phyloP scores from a whole-genome alignment of 345 rosid genomes.

The Orychophragmus violaceus region DNA sequence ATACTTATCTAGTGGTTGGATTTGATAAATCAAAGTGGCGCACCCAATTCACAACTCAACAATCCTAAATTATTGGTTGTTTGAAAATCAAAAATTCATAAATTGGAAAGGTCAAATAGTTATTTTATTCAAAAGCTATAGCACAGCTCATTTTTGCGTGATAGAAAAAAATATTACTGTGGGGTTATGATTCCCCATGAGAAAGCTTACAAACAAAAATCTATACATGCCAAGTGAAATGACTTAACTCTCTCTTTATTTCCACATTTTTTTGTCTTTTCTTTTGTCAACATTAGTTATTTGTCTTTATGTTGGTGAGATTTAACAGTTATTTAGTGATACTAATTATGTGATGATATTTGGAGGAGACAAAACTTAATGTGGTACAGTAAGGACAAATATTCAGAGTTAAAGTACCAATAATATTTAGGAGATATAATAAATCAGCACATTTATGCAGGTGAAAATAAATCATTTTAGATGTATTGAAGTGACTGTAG shows the following conservation, averaged over 20 bases:
- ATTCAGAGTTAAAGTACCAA: slow-evolving; percentile 26
- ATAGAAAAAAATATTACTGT: background rate
- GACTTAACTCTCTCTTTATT: slow-evolving; percentile 2
- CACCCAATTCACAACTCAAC: slow-evolving; percentile 24
- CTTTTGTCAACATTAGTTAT: slow-evolving; percentile 15
- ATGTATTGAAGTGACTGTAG: slow-evolving; percentile 2
- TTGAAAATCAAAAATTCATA: background rate
- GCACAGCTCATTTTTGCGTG: background rate
- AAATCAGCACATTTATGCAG: slow-evolving; percentile 16
- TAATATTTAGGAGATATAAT: slow-evolving; percentile 1
- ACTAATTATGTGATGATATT: slow-evolving; percentile 8
- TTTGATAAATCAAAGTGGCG: slow-evolving; percentile 16
- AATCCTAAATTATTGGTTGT: slow-evolving; percentile 15
- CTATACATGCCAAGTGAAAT: slow-evolving; percentile 17
- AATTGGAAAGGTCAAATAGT: slow-evolving; percentile 11
- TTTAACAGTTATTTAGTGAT: slow-evolving; percentile 8
- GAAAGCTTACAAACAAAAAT: slow-evolving; percentile 13
- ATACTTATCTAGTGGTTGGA: slow-evolving; percentile 30
- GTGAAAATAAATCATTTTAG: slow-evolving; percentile 4
- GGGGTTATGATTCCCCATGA: background rate
- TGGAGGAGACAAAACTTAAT: slow-evolving; percentile 20
- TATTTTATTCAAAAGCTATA: background rate
- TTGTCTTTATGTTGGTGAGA: slow-evolving; percentile 20
- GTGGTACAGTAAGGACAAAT: slow-evolving; percentile 24
- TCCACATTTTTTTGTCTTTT: slow-evolving; percentile 16